Evolutionary conservation across 2,329 filamentous ascomycete genomes (phyloP), one percentile per base, ranked within the genome.

Genomic region (Aspergillus hiratsukae): DNA sequence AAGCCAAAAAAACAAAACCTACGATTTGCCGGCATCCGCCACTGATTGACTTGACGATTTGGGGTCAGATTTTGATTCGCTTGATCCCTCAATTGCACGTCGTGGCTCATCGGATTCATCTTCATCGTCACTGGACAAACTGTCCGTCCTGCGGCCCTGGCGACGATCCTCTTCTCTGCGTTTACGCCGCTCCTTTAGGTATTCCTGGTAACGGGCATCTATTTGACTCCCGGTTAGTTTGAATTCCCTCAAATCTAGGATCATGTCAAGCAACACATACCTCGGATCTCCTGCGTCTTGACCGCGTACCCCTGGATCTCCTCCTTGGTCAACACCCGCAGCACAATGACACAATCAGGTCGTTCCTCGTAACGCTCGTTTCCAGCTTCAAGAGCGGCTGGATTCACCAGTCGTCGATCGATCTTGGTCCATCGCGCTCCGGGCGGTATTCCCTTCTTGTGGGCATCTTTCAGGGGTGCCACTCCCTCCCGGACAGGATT

Each of bases 351-450:
- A 72, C 91, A 95, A 68, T 96, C 91, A 58, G 91, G 84, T n/a
- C 91, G 84, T 65, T 95, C 89, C 74, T 97, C 93, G 64, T 89
- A 97, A 29, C 93, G 83, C 76, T 97, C 92, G 66, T 94, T 89
- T n/a, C 89, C 89, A 59, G 89, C 83, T 56, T 90, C 88, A 49
- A 97, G 77, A 0, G 92, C 91, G 64, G 93, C 89, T 0, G 92
- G 91, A 64, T 95, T 97, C 66, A 97, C 92, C 54, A 96, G 82
- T 63, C 88, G 86, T 55, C 92, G 86, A 69, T 88, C 90, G 69
- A 97, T 92, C 77, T 94, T 96, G 49, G 92, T 97, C 92, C 92
- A 97, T 54, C 91, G 84, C 35, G 92, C 92, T 56, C 88, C 89
- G 0, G 86, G 76, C 0, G 89, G 89, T 31, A 91, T 89, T 41